These are phyloP conservation scores for Seiridium unicorne DNA, from an alignment of 2,329 filamentous ascomycete species.

Conservation along the genomic window DNA sequence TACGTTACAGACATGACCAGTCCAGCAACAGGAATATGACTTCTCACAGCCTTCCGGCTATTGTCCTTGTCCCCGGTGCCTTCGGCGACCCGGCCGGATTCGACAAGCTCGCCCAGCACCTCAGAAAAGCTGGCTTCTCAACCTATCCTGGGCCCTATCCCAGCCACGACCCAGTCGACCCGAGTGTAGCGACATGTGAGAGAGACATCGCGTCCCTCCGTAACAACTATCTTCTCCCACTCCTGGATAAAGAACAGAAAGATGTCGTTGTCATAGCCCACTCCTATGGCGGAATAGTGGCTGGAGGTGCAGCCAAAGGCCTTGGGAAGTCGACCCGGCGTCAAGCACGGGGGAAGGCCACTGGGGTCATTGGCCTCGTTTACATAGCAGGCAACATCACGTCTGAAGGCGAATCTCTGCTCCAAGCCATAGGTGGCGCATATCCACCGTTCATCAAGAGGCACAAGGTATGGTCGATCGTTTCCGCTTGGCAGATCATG, in stretches of 20 bases:
- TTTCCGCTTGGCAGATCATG: neutral
- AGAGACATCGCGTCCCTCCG: slow-evolving; percentile 14
- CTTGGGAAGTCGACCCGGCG: slow-evolving; percentile 18
- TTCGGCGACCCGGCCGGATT: slow-evolving; percentile 18
- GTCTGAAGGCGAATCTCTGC: slow-evolving; percentile 14
- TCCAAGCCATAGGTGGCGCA: slow-evolving; percentile 13
- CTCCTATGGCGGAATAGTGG: slow-evolving; percentile 23
- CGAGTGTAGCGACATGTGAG: slow-evolving; percentile 9
- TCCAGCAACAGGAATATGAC: slow-evolving; percentile 10
- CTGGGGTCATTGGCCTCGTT: slow-evolving; percentile 16
- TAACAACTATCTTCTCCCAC: slow-evolving; percentile 14
- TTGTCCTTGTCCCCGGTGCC: slow-evolving; percentile 19
- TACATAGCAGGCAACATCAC: slow-evolving; percentile 18
- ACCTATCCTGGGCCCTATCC: slow-evolving; percentile 20
- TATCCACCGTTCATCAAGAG: slow-evolving; percentile 20
- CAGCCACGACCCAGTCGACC: slow-evolving; percentile 18
- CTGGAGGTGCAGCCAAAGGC: slow-evolving; percentile 19
- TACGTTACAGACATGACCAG: neutral
- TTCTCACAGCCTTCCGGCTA: slow-evolving; percentile 9
- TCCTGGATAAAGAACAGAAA: slow-evolving; percentile 15
- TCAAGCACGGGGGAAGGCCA: slow-evolving; percentile 6
- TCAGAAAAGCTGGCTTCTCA: slow-evolving; percentile 12
- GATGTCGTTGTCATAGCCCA: slow-evolving; percentile 22
- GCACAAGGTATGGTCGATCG: slow-evolving; percentile 6
- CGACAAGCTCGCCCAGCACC: slow-evolving; percentile 13